Percentiles rank a stretch among this genome's conserved stretches.
Conservation (phyloP, 257 asterid species). For the Solanum ossicruentum region DNA sequence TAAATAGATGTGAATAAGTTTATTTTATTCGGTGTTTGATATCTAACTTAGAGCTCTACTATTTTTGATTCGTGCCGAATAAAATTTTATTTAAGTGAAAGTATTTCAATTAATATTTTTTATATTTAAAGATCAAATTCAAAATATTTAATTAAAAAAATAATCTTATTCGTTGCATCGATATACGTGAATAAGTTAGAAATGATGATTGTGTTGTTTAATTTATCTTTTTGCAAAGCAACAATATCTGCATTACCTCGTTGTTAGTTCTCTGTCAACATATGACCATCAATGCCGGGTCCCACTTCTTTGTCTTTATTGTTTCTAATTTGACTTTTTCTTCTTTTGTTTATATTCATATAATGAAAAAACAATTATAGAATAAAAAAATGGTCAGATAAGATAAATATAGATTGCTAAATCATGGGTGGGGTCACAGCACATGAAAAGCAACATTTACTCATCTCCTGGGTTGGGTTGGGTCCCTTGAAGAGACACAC, state of each 20-base stretch:
- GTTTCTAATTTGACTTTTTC: not conserved
- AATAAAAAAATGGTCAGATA: slow-evolving; percentile 2
- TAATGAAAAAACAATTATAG: not conserved
- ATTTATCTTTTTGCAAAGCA: not conserved
- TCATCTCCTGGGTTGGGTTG: not conserved
- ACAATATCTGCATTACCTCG: not conserved
- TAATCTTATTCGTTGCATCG: accelerated
- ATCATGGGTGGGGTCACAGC: not conserved
- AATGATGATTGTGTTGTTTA: not conserved
- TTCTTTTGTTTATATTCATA: not conserved
- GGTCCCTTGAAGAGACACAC: slow-evolving; percentile 16
- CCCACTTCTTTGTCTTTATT: not conserved
- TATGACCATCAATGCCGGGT: not conserved
- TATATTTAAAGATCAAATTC: too few species aligned
- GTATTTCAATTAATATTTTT: too few species aligned
- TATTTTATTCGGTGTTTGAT: too few species aligned
- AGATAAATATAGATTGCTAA: slow-evolving; percentile 1
- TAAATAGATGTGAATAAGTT: too few species aligned
- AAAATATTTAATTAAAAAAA: too few species aligned
- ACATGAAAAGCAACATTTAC: slow-evolving; percentile 2
- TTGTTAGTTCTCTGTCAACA: slow-evolving; percentile 18
- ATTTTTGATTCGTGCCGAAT: too few species aligned
- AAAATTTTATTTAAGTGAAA: too few species aligned
- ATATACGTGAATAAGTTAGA: not conserved
- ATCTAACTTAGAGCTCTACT: too few species aligned